A percentile compares a stretch with the other conserved stretches of the same genome.
These are phyloP conservation scores for Senna tora DNA, from an alignment of 306 rosid genomes.

Conservation along the genomic window DNA sequence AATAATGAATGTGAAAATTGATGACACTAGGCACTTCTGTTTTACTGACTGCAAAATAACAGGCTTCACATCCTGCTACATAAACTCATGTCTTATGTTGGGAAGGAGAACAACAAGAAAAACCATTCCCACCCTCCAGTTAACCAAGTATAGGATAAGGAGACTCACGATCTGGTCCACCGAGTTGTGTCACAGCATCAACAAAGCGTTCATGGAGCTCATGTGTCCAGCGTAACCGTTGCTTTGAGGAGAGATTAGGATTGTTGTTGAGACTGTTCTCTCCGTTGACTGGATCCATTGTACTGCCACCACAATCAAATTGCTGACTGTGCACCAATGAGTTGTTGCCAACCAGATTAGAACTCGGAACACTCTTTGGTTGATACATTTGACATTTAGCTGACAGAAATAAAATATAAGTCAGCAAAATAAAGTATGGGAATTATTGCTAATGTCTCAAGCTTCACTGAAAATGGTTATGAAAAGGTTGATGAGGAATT, in stretches of 20 bases:
- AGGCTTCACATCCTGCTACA: not conserved
- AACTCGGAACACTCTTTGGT: constrained; percentile 56
- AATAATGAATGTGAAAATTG: constrained; percentile 15
- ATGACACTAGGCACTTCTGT: not conserved
- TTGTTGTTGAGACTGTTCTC: constrained; percentile 62
- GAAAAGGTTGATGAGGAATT: constrained; percentile 6
- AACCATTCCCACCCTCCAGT: constrained; percentile 17
- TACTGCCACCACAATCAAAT: constrained; percentile 53
- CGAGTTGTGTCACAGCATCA: constrained; percentile 97
- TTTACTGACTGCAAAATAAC: not conserved
- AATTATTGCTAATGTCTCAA: constrained; percentile 30
- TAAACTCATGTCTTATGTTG: constrained; percentile 15
- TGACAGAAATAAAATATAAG: constrained; percentile 37
- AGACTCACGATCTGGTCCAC: constrained; percentile 99
- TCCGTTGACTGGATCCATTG: constrained; percentile 77
- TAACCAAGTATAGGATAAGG: constrained; percentile 34
- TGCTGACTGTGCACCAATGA: constrained; percentile 63
- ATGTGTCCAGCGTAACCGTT: constrained; percentile 92
- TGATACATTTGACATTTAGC: constrained; percentile 80
- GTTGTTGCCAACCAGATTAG: constrained; percentile 53
- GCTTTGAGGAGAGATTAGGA: constrained; percentile 79
- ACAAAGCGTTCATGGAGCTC: constrained; percentile 96
- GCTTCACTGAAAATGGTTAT: constrained; percentile 17
- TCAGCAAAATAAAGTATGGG: constrained; percentile 30
- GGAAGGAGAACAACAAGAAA: constrained; percentile 14